These are phyloP conservation scores for Neopestalotiopsis clavispora DNA, from an alignment of 2,329 filamentous ascomycete species.

Conservation along the genomic window DNA sequence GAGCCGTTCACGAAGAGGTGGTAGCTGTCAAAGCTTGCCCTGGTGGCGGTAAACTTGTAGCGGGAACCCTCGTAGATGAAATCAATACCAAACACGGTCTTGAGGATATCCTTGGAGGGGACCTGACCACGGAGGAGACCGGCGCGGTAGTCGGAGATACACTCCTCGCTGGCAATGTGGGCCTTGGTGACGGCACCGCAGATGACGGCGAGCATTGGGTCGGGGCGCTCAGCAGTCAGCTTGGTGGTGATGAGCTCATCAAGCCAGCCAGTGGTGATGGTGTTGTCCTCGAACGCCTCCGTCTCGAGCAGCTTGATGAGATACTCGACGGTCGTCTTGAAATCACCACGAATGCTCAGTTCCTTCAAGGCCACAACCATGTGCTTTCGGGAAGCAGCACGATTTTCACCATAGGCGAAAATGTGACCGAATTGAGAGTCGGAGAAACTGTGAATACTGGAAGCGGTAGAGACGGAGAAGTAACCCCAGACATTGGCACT, in stretches of 20 bases:
- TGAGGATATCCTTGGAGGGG: constrained; percentile 92
- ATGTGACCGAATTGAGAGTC: constrained; percentile 99
- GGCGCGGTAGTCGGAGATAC: constrained; percentile 83
- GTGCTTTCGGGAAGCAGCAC: constrained; percentile 94
- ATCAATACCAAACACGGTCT: constrained; percentile 96
- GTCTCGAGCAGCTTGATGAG: constrained; percentile 98
- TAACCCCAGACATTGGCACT: constrained; percentile 99
- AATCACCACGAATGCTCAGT: constrained; percentile 98
- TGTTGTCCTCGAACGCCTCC: constrained; percentile 97
- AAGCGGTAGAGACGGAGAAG: constrained; percentile 96
- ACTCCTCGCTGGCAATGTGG: constrained; percentile 89
- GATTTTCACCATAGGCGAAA: constrained; percentile 98
- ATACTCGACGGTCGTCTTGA: constrained; percentile 97
- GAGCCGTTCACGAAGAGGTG: constrained; percentile 99
- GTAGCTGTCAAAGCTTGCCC: constrained; percentile 91
- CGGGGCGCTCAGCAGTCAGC: constrained; percentile 92
- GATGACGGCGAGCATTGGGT: constrained; percentile 90
- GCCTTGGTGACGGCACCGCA: constrained; percentile 95
- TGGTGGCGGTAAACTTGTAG: constrained; percentile 97
- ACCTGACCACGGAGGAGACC: constrained; percentile 97
- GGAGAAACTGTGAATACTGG: constrained; percentile 98
- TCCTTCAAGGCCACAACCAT: constrained; percentile 99
- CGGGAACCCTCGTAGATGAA: constrained; percentile 98
- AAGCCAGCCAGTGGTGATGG: constrained; percentile 97
- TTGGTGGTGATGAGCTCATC: constrained; percentile 99